Conservation (phyloP, 179 eudicot species). For the Carnegiea gigantea region DNA sequence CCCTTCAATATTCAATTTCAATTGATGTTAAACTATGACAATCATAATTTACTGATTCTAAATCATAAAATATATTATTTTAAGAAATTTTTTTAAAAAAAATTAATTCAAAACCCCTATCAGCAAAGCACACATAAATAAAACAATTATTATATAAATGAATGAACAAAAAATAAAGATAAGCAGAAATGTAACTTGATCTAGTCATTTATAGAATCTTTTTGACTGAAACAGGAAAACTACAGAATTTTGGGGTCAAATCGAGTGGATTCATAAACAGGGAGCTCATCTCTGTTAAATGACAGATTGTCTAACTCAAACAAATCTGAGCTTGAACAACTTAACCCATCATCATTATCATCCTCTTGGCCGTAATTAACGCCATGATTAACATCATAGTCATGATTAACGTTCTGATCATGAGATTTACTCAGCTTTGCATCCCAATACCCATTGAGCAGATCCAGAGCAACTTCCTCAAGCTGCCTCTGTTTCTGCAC, state of each 20-base stretch:
- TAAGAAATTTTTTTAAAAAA: too few relatives aligned
- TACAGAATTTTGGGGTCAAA: background rate
- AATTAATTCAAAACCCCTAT: too few relatives aligned
- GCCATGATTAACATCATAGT: slow-evolving; percentile 3
- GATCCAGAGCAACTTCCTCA: slow-evolving; percentile 6
- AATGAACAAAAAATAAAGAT: background rate
- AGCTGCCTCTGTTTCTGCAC: slow-evolving; percentile 11
- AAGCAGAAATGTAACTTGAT: background rate
- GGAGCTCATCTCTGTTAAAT: slow-evolving; percentile 3
- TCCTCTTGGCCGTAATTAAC: background rate
- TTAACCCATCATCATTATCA: slow-evolving; percentile 5
- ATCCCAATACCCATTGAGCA: slow-evolving; percentile 13
- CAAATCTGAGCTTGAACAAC: slow-evolving; percentile 9
- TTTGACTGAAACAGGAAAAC: background rate
- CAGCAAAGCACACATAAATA: too few relatives aligned
- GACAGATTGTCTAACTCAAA: background rate
- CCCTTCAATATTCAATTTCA: too few relatives aligned
- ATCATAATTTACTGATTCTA: too few relatives aligned
- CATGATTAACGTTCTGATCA: background rate
- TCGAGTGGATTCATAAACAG: slow-evolving; percentile 1
- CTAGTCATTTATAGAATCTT: background rate
- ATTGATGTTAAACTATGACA: too few relatives aligned
- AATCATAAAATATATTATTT: too few relatives aligned
- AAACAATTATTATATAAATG: background rate
- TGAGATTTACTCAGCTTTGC: background rate